Evolutionary conservation across 495 filamentous ascomycete genomes (phyloP).

Genomic region (Sphaerosporella brunnea): DNA sequence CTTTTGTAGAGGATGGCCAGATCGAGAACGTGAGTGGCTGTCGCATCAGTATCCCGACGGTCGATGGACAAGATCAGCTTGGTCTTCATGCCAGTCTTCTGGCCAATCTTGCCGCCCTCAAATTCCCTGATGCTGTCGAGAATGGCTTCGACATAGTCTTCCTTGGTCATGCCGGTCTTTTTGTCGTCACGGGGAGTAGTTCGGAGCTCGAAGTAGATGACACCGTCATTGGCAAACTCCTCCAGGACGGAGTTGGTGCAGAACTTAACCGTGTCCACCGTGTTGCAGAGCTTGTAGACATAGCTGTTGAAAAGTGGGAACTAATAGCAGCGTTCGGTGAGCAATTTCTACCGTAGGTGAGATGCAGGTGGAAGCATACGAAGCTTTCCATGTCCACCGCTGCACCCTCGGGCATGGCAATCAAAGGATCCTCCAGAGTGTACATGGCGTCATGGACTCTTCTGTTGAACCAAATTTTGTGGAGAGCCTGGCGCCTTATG

Average conservation of each 20-base stretch:
- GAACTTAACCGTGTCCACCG: slow-evolving; percentile 37
- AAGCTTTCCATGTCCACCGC: slow-evolving; percentile 56
- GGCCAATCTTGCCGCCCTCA: slow-evolving; percentile 16
- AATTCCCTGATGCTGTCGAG: slow-evolving; percentile 40
- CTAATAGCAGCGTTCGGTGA: slow-evolving; percentile 6
- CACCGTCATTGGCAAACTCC: slow-evolving; percentile 53
- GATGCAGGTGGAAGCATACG: slow-evolving; percentile 20
- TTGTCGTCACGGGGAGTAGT: slow-evolving; percentile 55
- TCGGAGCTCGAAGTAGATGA: slow-evolving; percentile 64
- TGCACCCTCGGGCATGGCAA: slow-evolving; percentile 53
- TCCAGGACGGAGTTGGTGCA: slow-evolving; percentile 52
- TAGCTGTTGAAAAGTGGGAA: slow-evolving; percentile 64
- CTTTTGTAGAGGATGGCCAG: slow-evolving; percentile 40
- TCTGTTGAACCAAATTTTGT: slow-evolving; percentile 54
- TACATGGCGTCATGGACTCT: slow-evolving; percentile 33
- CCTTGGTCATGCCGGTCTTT: slow-evolving; percentile 36
- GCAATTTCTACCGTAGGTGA: not conserved
- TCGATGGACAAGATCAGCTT: slow-evolving; percentile 63
- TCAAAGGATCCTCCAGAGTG: slow-evolving; percentile 45
- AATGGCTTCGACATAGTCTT: slow-evolving; percentile 46
- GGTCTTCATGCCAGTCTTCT: slow-evolving; percentile 31
- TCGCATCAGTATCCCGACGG: slow-evolving; percentile 36
- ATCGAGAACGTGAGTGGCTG: slow-evolving; percentile 43
- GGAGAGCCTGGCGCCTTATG: slow-evolving; percentile 55
- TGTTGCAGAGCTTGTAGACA: slow-evolving; percentile 55